Percentiles rank a stretch among this genome's conserved stretches.
Evolutionary conservation across 345 rosid species (phyloP).

Genomic region (Eucalyptus curtisii): DNA sequence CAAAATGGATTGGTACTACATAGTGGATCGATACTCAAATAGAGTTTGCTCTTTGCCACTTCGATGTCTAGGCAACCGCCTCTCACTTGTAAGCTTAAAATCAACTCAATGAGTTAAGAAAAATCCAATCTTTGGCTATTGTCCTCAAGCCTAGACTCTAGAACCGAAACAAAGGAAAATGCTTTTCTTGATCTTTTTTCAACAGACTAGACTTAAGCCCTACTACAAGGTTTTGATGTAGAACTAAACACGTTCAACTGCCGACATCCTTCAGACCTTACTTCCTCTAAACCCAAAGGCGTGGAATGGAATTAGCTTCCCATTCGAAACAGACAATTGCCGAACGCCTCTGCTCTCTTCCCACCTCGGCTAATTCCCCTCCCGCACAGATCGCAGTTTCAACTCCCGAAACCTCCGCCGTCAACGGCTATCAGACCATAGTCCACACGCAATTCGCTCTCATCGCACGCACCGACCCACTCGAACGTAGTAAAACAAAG

Average conservation of each 20-base stretch:
- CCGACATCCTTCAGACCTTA: not conserved
- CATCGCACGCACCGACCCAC: not conserved
- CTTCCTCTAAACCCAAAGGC: too few relatives aligned
- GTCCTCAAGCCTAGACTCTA: not conserved
- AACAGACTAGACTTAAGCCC: not conserved
- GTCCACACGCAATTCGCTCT: not conserved
- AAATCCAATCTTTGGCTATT: not conserved
- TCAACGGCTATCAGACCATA: not conserved
- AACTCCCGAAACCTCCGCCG: not conserved
- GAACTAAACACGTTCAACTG: not conserved
- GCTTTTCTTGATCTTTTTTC: not conserved
- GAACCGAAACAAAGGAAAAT: too few relatives aligned
- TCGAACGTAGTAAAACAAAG: not conserved
- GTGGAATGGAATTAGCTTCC: not conserved
- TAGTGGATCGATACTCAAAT: not conserved
- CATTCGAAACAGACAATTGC: not conserved
- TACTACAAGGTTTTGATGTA: not conserved
- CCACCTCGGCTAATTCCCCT: not conserved
- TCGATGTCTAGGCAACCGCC: not conserved
- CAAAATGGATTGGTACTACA: not conserved
- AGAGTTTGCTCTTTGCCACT: not conserved
- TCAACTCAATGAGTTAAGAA: not conserved
- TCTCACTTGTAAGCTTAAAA: not conserved
- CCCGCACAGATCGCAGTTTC: not conserved
- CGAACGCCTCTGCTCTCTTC: not conserved